These are phyloP conservation scores for Craterostigma plantagineum DNA, from an alignment of 257 asterid genomes.

Conservation along the genomic window DNA sequence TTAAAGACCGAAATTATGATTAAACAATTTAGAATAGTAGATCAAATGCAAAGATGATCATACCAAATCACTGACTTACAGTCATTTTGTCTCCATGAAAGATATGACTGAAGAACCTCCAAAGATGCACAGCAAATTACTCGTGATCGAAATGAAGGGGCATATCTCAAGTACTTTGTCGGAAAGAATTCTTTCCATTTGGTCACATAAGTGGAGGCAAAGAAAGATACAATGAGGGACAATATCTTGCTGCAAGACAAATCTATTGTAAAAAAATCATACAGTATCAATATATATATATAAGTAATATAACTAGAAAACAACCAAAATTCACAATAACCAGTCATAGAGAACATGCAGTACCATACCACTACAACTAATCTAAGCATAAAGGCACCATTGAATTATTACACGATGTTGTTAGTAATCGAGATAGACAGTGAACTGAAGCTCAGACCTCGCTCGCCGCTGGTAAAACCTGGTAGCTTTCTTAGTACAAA, in stretches of 20 bases:
- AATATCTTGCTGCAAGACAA: conserved; percentile 61
- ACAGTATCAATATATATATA: neutral
- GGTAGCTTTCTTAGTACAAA: conserved; percentile 58
- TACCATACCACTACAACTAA: no score
- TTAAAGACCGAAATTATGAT: no score
- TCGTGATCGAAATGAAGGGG: conserved; percentile 59
- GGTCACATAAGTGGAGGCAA: conserved; percentile 43
- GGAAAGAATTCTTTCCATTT: conserved; percentile 60
- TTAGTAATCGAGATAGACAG: no score
- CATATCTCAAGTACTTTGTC: conserved; percentile 24
- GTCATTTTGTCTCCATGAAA: conserved; percentile 53
- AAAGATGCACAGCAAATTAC: conserved; percentile 50
- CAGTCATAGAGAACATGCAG: neutral
- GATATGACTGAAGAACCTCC: conserved; percentile 79
- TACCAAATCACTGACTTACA: neutral
- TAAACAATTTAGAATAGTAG: neutral
- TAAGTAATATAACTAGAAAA: neutral
- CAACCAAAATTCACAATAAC: neutral
- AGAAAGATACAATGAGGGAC: conserved; percentile 58
- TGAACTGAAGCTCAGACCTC: no score
- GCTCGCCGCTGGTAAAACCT: conserved; percentile 71
- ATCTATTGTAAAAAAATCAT: neutral
- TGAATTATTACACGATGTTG: no score
- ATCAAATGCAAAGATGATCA: neutral
- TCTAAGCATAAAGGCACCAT: no score